These are phyloP conservation scores for Hyphopichia fennica DNA, from an alignment of 1,139 yeast species.

Conservation along the genomic window DNA sequence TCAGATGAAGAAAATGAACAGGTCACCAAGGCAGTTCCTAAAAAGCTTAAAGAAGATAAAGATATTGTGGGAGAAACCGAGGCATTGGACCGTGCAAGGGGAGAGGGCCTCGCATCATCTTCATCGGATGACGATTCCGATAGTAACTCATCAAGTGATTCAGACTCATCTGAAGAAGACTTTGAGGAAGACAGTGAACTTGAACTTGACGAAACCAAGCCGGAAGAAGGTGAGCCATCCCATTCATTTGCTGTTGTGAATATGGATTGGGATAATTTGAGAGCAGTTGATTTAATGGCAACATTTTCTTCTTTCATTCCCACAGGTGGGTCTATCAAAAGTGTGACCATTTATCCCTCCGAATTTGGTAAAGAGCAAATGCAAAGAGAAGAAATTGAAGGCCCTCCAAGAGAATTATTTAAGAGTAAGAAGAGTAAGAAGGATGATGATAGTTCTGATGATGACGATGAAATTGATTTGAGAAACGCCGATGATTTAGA, in stretches of 20 bases:
- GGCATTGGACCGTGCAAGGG: constrained; percentile 62
- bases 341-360: constrained; percentile 83
- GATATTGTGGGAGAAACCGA: constrained; percentile 18
- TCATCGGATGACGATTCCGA: constrained; percentile 21
- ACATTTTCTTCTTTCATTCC: constrained; percentile 89
- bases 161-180: constrained; percentile 32
- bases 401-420: constrained; percentile 89
- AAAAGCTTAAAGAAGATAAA: constrained; percentile 6
- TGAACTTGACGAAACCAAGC: constrained; percentile 56
- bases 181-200: constrained; percentile 51
- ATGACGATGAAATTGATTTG: constrained; percentile 45
- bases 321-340: constrained; percentile 63
- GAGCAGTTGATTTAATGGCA: constrained; percentile 85
- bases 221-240: constrained; percentile 87
- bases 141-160: constrained; percentile 29
- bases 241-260: constrained; percentile 86
- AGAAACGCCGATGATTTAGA: constrained; percentile 44
- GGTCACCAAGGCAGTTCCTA: constrained; percentile 4
- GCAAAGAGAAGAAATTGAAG: constrained; percentile 86
- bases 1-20: constrained; percentile 15
- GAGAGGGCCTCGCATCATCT: constrained; percentile 49
- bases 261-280: constrained; percentile 94
- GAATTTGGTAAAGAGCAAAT: constrained; percentile 93
- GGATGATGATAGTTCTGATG: constrained; percentile 28
- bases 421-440: constrained; percentile 34